These are phyloP conservation scores for Caryopteris hybrid DNA, from an alignment of 305 asterid species.

Conservation along the genomic window DNA sequence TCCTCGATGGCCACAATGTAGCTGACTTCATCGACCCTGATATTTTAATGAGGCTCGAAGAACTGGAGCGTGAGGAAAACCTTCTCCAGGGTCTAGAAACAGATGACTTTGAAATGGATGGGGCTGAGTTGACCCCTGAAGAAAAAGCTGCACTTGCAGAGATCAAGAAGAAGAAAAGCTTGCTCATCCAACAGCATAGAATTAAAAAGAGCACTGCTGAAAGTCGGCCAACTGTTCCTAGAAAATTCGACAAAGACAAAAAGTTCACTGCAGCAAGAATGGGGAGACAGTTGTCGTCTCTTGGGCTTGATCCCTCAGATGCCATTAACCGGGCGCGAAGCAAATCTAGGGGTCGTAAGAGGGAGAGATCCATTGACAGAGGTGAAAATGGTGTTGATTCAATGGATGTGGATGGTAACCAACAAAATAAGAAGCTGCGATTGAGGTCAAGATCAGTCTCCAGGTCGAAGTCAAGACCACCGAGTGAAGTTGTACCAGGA, in stretches of 20 bases:
- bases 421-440: slow-evolving; percentile 63
- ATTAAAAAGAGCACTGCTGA: slow-evolving; percentile 85
- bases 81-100: slow-evolving; percentile 62
- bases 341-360: slow-evolving; percentile 80
- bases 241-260: slow-evolving; percentile 76
- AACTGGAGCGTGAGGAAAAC: slow-evolving; percentile 81
- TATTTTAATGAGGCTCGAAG: slow-evolving; percentile 78
- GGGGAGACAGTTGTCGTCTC: slow-evolving; percentile 69
- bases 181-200: slow-evolving; percentile 75
- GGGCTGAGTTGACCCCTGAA: slow-evolving; percentile 68
- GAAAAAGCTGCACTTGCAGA: slow-evolving; percentile 59
- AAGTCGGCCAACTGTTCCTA: slow-evolving; percentile 75
- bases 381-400: slow-evolving; percentile 31
- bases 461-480: slow-evolving; percentile 50
- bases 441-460: slow-evolving; percentile 48
- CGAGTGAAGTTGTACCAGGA: slow-evolving; percentile 72
- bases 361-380: slow-evolving; percentile 65
- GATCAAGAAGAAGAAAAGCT: slow-evolving; percentile 77
- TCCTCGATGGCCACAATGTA: slow-evolving; percentile 92
- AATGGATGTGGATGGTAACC: slow-evolving; percentile 72
- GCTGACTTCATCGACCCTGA: slow-evolving; percentile 89
- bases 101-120: slow-evolving; percentile 83
- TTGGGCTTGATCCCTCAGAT: slow-evolving; percentile 76
- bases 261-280: slow-evolving; percentile 61
- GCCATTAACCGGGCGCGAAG: slow-evolving; percentile 73